Conservation (phyloP, 768 basidiomycete genomes). For the Lyophyllum decastes region DNA sequence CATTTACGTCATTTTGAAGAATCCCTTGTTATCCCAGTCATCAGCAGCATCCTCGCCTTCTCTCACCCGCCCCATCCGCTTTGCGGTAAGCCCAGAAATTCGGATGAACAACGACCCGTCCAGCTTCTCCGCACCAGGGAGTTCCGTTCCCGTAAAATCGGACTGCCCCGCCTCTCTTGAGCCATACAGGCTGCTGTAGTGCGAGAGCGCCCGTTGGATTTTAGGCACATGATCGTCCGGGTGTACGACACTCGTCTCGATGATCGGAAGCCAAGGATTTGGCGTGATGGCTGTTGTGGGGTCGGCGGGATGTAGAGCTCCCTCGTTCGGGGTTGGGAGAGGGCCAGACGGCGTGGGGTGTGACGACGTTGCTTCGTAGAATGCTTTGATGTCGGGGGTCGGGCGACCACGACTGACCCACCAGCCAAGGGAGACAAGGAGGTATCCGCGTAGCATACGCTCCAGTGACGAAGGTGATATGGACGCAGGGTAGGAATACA, state of each 20-base stretch:
- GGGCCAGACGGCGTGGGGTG: slow-evolving; percentile 12
- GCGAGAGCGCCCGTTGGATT: slow-evolving; percentile 51
- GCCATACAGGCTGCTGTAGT: slow-evolving; percentile 31
- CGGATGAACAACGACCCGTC: slow-evolving; percentile 58
- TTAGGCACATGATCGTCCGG: slow-evolving; percentile 45
- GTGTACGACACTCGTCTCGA: slow-evolving; percentile 37
- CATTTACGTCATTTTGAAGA: slow-evolving; percentile 5
- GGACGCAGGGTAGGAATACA: slow-evolving; percentile 46
- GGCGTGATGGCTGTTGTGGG: slow-evolving; percentile 16
- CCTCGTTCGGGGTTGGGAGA: not conserved
- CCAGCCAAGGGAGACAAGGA: slow-evolving; percentile 36
- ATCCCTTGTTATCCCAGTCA: slow-evolving; percentile 20
- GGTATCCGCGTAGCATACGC: slow-evolving; percentile 60
- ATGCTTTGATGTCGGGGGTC: slow-evolving; percentile 23
- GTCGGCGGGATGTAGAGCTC: slow-evolving; percentile 5
- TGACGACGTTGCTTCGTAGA: slow-evolving; percentile 24
- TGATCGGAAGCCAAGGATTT: slow-evolving; percentile 41
- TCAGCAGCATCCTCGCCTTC: slow-evolving; percentile 22
- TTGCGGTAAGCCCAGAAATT: slow-evolving; percentile 43
- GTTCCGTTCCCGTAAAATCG: slow-evolving; percentile 34
- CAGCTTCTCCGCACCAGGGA: slow-evolving; percentile 25
- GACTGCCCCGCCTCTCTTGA: not conserved
- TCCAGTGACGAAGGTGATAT: slow-evolving; percentile 45
- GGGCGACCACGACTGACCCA: slow-evolving; percentile 37
- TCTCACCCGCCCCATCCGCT: slow-evolving; percentile 14